Evolutionary conservation across 305 asterid species (phyloP), one percentile per base, ranked within the genome.

Genomic region (Rubia occidens): DNA sequence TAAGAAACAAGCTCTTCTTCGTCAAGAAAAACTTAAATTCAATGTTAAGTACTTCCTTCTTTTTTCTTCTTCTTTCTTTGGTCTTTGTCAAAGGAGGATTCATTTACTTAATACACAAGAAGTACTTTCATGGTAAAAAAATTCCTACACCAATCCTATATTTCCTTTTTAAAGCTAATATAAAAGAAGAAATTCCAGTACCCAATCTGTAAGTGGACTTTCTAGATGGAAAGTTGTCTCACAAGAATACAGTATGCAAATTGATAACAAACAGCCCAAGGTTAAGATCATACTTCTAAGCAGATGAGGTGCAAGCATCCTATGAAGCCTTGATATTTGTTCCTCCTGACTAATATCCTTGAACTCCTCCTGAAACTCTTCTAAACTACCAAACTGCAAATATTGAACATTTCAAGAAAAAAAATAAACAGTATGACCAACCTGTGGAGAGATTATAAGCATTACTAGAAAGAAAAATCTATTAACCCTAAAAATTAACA

Each of bases 291-390:
- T 94, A 94, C 99, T 91, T 86, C 99, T 83, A 26, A 94, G 87
- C 53, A 94, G 94, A 87, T 94, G 99, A 51, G 97, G 99, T 7
- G 95, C 96, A 88, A 94, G 84, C 96, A 94, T 90, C 82, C 81
- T 89, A 73, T 94, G 99, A 72, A 94, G 99, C 88, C 97, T 84
- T 60, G 95, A 86, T 68, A 94, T 82, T 80, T 94, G 97, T 82
- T 94, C 99, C 85, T 94, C 97, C 77, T 94, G 99, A 78, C 85
- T 86, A 78, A 94, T 91, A 83, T 94, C 99, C 92, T 81, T 88
- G 85, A 90, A 94, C 88, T 94, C 99, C 78, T 87, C 91, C 81
- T 94, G 99, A 74, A 94, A 94, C 72, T 89, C 97, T 80, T 91
- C 99, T 77, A 94, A 80, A 81, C 97, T 90, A 71, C 83, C 92